A percentile compares a stretch with the other conserved stretches of the same genome.
Conservation (phyloP, 106 monocot genomes). For the Phalaenopsis equestris region DNA sequence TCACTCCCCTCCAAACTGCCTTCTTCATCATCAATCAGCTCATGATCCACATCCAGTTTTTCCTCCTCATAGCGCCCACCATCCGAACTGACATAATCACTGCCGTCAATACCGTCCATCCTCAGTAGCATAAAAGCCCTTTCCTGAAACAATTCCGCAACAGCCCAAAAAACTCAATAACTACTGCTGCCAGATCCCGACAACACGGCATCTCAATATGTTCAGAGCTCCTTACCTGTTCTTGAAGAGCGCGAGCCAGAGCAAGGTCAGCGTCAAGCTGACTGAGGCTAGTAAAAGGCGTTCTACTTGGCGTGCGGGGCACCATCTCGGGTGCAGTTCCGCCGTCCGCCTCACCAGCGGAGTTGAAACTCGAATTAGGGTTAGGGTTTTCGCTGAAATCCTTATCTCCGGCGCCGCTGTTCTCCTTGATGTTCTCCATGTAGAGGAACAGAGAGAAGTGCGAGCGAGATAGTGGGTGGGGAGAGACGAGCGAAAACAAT, state of each 20-base stretch:
- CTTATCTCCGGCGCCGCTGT: conserved; percentile 20
- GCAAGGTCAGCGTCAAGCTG: conserved; percentile 95
- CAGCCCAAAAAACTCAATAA: not conserved
- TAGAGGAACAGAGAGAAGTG: not conserved
- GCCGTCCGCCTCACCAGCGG: conserved; percentile 1
- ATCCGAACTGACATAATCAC: conserved; percentile 37
- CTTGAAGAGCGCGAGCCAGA: conserved; percentile 82
- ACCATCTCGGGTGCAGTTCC: conserved; percentile 13
- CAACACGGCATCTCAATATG: not conserved
- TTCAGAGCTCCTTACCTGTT: conserved; percentile 46
- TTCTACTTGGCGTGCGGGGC: conserved; percentile 15
- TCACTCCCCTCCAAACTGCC: conserved; percentile 45
- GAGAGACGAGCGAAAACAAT: not conserved
- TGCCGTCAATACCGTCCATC: conserved; percentile 34
- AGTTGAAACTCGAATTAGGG: conserved; percentile 15
- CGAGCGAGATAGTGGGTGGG: not conserved
- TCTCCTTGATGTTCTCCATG: conserved; percentile 32
- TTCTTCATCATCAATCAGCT: conserved; percentile 9
- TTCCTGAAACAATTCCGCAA: conserved; percentile 44
- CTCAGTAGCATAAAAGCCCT: conserved; percentile 92
- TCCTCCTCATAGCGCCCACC: conserved; percentile 37
- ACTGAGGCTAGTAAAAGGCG: conserved; percentile 79
- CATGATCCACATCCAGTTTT: conserved; percentile 21
- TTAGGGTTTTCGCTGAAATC: conserved; percentile 10
- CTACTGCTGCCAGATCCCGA: not conserved